Evolutionary conservation across 169 alveolate species (phyloP), one percentile per base, ranked within the genome.

Genomic region (Blepharisma undulans): DNA sequence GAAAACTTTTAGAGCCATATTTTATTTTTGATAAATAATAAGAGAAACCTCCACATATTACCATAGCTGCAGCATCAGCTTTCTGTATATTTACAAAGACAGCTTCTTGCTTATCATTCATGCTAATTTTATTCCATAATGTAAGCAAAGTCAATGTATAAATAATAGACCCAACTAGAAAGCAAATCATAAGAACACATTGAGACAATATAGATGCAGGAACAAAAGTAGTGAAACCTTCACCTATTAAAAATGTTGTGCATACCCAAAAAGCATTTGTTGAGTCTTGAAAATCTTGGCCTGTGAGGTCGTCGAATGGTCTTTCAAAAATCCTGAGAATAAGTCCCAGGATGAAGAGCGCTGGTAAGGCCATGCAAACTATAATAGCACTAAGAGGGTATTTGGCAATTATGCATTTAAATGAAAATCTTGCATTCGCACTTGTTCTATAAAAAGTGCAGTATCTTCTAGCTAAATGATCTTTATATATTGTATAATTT

Each of bases 311-410:
- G 27, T 27, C 19, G 61, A 60, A 86, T 22, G 91, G 91, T 71
- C 91, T 86, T 72, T 86, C 91, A 71, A 72, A 86, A 19, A 86
- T 85, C 33, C 91, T 86, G 27, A 86, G 27, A 30, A 86, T 22
- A 29, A 29, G 21, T 18, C 91, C 84, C 6, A 86, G 33, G 21
- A 86, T 5, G 5, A 82, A 8, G 33, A 82, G 48, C 7, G 66
- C 22, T 34, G 89, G 89, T 4, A 82, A 6, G 3, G 48, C 16
- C n/a, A 82, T 19, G 5, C 32, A 19, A 10, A 33, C 7, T 19
- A 82, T 82, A 7, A 82, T 34, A 34, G 8, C 32, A 32, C 25
- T 21, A n/a, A 82, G 27, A 34, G 89, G 89, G 16, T 82, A n/a
- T 22, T 76, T 36, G 18, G 25, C 25, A 18, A 82, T n/a, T n/a